Evolutionary conservation across 1,139 yeast species (phyloP).

Genomic region (Lodderomyces pseudojiufengensis): DNA sequence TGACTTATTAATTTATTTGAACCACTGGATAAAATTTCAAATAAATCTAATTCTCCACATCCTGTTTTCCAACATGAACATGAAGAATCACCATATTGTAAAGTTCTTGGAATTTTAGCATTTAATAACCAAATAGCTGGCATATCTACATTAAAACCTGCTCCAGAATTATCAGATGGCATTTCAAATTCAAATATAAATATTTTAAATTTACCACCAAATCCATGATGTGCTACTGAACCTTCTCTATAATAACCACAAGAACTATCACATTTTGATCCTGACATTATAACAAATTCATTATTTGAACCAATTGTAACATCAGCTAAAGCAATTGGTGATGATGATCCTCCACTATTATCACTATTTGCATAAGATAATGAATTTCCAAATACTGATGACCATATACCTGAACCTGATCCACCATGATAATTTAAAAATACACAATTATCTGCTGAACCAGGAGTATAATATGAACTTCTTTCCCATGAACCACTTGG

Average conservation of each 20-base stretch:
- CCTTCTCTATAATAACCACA: slow-evolving; percentile 75
- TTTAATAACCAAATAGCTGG: slow-evolving; percentile 79
- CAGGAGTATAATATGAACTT: slow-evolving; percentile 66
- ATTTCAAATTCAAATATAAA: slow-evolving; percentile 68
- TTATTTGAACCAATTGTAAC: slow-evolving; percentile 52
- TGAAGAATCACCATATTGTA: slow-evolving; percentile 60
- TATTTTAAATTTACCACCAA: slow-evolving; percentile 60
- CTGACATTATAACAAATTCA: slow-evolving; percentile 62
- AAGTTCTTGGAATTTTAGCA: slow-evolving; percentile 75
- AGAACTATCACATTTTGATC: slow-evolving; percentile 47
- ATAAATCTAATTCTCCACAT: slow-evolving; percentile 80
- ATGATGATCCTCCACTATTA: slow-evolving; percentile 66
- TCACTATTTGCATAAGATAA: slow-evolving; percentile 76
- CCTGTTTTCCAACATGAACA: slow-evolving; percentile 79
- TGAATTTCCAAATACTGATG: slow-evolving; percentile 84
- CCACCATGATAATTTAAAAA: slow-evolving; percentile 89
- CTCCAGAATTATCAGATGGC: slow-evolving; percentile 45
- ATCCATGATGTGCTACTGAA: slow-evolving; percentile 73
- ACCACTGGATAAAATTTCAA: slow-evolving; percentile 71
- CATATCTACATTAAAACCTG: slow-evolving; percentile 50
- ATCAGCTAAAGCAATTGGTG: slow-evolving; percentile 51
- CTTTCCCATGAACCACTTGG: slow-evolving; percentile 66
- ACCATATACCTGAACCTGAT: slow-evolving; percentile 80
- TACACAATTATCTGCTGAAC: slow-evolving; percentile 58
- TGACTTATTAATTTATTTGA: slow-evolving; percentile 73